Evolutionary conservation across 345 rosid genomes (phyloP).

Genomic region (rapeseed (Brassica napus)): DNA sequence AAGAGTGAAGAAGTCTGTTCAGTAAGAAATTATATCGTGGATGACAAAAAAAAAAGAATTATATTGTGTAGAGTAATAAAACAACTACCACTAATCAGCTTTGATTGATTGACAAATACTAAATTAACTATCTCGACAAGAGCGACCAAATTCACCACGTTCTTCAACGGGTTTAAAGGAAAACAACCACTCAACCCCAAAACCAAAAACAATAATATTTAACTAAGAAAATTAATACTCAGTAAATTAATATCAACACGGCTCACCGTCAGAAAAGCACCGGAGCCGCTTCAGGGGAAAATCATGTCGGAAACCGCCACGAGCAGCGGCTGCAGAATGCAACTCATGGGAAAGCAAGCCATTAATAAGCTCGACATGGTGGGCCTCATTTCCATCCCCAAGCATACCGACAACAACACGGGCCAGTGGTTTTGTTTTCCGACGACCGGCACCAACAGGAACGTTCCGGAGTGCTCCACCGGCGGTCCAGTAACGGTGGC

Average conservation of each 20-base stretch:
- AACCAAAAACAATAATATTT: neutral
- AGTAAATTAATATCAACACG: slow-evolving; percentile 33
- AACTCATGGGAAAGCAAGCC: slow-evolving; percentile 55
- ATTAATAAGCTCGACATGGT: slow-evolving; percentile 52
- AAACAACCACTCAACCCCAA: slow-evolving; percentile 8
- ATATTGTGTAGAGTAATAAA: neutral
- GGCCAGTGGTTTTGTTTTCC: slow-evolving; percentile 64
- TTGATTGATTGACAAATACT: neutral
- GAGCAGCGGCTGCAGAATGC: slow-evolving; percentile 37
- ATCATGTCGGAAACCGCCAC: slow-evolving; percentile 51
- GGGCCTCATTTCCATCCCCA: slow-evolving; percentile 38
- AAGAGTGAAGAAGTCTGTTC: neutral
- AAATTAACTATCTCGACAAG: neutral
- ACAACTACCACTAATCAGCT: neutral
- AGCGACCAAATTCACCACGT: slow-evolving; percentile 26
- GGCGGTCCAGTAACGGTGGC: neutral
- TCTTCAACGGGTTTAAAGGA: slow-evolving; percentile 26
- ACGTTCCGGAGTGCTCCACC: slow-evolving; percentile 58
- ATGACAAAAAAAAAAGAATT: no score
- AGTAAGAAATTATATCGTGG: no score
- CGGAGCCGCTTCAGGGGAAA: slow-evolving; percentile 58
- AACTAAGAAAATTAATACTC: neutral
- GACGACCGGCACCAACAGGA: slow-evolving; percentile 88
- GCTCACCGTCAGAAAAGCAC: slow-evolving; percentile 47
- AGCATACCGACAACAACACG: slow-evolving; percentile 28